These are phyloP conservation scores for Talaromyces albobiverticillius DNA, from an alignment of 2,329 filamentous ascomycete genomes.

Conservation along the genomic window DNA sequence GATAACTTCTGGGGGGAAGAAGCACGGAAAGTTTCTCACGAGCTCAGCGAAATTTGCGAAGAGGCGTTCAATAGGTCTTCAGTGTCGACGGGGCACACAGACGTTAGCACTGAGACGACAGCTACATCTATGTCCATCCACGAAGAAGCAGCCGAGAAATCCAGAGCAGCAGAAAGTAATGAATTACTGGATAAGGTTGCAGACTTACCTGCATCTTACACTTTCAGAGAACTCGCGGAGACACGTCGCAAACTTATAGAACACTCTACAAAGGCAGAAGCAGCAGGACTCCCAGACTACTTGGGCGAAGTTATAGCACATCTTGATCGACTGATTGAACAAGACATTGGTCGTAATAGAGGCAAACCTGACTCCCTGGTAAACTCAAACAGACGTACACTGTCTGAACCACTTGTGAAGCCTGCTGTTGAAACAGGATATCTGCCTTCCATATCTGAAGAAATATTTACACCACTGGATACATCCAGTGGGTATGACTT, in stretches of 20 bases:
- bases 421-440: constrained; percentile 20
- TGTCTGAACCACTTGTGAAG: constrained; percentile 20
- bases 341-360: constrained; percentile 23
- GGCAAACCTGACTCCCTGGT: constrained; percentile 6
- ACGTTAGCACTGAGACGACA: constrained; percentile 50
- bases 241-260: constrained; percentile 57
- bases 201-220: constrained; percentile 45
- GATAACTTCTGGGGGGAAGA: constrained; percentile 67
- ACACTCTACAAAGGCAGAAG: constrained; percentile 45
- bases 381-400: constrained; percentile 5
- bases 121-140: constrained; percentile 44
- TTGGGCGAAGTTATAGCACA: constrained; percentile 60
- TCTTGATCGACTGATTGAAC: constrained; percentile 56
- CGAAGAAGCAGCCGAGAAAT: constrained; percentile 18
- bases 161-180: not conserved
- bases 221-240: constrained; percentile 56
- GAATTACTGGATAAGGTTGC: constrained; percentile 16
- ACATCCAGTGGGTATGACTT: constrained; percentile 15
- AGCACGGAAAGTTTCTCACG: constrained; percentile 76
- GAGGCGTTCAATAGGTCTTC: constrained; percentile 79
- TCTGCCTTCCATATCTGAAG: constrained; percentile 54
- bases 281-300: constrained; percentile 46
- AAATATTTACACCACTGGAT: constrained; percentile 27
- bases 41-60: constrained; percentile 85
- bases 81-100: constrained; percentile 49